A percentile compares a stretch with the other conserved stretches of the same genome.
Conservation (phyloP, 805 yeast genomes). For the Osmozyma mogii region DNA sequence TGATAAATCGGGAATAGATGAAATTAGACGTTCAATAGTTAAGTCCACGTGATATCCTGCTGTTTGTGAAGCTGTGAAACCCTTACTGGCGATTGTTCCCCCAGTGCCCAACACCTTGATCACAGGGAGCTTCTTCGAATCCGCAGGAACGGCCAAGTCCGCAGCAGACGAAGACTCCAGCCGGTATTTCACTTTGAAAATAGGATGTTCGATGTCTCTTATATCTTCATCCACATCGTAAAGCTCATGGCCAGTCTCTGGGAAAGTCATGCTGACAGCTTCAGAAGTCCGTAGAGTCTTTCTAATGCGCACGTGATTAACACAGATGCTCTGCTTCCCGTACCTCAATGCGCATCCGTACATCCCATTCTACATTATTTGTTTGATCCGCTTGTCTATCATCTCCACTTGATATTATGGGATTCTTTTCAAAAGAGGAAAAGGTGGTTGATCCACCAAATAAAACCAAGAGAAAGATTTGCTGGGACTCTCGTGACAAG, state of each 20-base stretch:
- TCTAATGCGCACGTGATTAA: too few species aligned
- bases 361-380: too few species aligned
- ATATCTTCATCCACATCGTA: conserved; percentile 18
- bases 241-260: too few species aligned
- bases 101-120: conserved; percentile 51
- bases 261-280: too few species aligned
- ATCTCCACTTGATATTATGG: too few species aligned
- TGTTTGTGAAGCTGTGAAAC: conserved; percentile 38
- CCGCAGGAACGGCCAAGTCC: too few species aligned
- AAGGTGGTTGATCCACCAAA: conserved; percentile 41
- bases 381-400: too few species aligned
- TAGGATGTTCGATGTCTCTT: conserved; percentile 22
- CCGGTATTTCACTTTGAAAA: conserved; percentile 28
- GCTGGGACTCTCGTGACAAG: conserved; percentile 87
- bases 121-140: conserved; percentile 15
- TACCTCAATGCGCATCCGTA: too few species aligned
- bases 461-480: conserved; percentile 60
- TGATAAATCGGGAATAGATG: conserved; percentile 49
- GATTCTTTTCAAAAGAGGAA: conserved; percentile 37
- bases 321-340: too few species aligned
- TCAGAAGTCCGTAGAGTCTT: too few species aligned
- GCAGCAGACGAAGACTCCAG: too few species aligned
- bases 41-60: conserved; percentile 49
- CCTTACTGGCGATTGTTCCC: conserved; percentile 53
- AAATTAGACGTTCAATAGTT: conserved; percentile 26